Evolutionary conservation across 805 yeast species (phyloP).

Genomic region (Zygotorulaspora chibaensis): DNA sequence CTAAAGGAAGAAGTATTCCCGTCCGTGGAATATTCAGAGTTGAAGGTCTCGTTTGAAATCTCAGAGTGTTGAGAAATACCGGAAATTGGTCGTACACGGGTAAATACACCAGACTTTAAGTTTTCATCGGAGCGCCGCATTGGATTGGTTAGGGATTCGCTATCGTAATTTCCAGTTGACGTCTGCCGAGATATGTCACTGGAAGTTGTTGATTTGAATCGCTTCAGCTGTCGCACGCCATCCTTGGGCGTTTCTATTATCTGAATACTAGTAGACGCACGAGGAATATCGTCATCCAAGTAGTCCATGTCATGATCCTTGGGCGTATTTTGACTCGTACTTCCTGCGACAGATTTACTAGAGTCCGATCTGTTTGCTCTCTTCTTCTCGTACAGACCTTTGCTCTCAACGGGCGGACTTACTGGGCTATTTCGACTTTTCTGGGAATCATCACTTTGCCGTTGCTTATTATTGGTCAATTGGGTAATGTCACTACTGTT

Average conservation of each 20-base stretch:
- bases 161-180: slow-evolving; percentile 29
- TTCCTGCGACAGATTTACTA: slow-evolving; percentile 8
- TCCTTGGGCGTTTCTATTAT: slow-evolving; percentile 1
- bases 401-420: slow-evolving; percentile 5
- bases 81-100: slow-evolving; percentile 45
- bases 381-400: slow-evolving; percentile 8
- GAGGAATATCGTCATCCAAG: background rate
- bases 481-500: slow-evolving; percentile 5
- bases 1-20: slow-evolving; percentile 20
- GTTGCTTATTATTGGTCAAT: slow-evolving; percentile 1
- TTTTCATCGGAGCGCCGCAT: slow-evolving; percentile 13
- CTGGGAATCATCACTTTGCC: slow-evolving; percentile 6
- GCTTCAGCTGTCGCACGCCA: slow-evolving; percentile 18
- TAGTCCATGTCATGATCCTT: slow-evolving; percentile 7
- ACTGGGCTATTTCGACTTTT: slow-evolving; percentile 8
- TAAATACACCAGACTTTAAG: slow-evolving; percentile 12
- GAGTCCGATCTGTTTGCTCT: slow-evolving; percentile 15
- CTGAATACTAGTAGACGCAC: background rate
- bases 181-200: slow-evolving; percentile 31
- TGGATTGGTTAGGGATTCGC: slow-evolving; percentile 16
- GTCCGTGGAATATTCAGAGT: slow-evolving; percentile 49
- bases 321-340: slow-evolving; percentile 6
- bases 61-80: slow-evolving; percentile 48
- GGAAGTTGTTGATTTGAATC: slow-evolving; percentile 26
- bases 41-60: slow-evolving; percentile 43